Base-by-base conservation (phyloP, 805 yeast species). In the Candida manassasensis region DNA sequence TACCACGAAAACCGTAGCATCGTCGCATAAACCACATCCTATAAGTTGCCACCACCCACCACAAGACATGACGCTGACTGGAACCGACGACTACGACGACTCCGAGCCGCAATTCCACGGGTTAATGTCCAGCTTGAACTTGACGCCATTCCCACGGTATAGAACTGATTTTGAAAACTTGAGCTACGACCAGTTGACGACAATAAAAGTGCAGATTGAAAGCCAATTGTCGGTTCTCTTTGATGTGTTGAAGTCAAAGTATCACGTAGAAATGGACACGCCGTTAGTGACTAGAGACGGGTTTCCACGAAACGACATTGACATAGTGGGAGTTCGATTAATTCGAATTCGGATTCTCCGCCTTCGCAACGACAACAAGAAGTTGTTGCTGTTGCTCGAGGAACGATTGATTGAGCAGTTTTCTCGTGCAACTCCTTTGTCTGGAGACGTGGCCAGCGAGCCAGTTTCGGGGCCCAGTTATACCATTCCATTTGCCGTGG, bases 241-340 rank as follows among this genome's bases (percentile, higher is more conserved):
- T 41, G 71, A 63, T 19, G 49, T 65, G 10, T 62, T 84, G 17
- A 42, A 48, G 5, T 42, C 59, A 38, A 47, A 52, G 28, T 75
- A 76, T 43, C 59, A 66, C 9, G 77, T 68, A 3, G 79, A 74
- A 44, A 79, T 86, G 85, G 55, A 70, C 16, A 79, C 89, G 1
- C 67, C 78, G 0, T 57, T 90, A 39, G 58, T 84, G 2, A 75
- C 82, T 0, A 39, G 49, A 0, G 95, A 90, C 50, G 96, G 97
- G 14, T 90, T 75, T 48, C 98, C 98, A 1, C 63, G 97, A 28
- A 56, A 67, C 12, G 97, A 90, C 50, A 70, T 90, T 18, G 95
- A 90, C 49, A 83, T 90, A 4, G 76, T 87, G 11, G 50, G 63
- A 14, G 67, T 87, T 9, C 63, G 95, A 35, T 54, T 73, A 7